Percentiles rank a stretch among this genome's conserved stretches.
These are phyloP conservation scores for Plantago rigida DNA, from an alignment of 305 asterid genomes.

Conservation along the genomic window DNA sequence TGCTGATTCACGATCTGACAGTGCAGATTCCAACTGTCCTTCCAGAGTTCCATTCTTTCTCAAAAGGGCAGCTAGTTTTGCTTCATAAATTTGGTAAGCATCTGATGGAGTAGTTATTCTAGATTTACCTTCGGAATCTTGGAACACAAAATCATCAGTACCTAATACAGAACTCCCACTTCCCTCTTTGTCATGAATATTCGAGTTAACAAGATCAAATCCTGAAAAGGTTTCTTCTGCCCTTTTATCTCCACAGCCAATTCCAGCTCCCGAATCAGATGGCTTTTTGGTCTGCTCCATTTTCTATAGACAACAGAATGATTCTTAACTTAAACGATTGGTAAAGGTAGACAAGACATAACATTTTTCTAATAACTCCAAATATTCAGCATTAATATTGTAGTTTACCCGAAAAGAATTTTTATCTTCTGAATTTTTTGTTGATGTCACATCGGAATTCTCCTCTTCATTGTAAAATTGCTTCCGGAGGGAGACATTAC, in stretches of 20 bases:
- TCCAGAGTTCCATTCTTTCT: conserved; percentile 62
- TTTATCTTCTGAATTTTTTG: conserved; percentile 50
- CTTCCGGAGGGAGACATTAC: conserved; percentile 77
- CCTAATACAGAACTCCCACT: conserved; percentile 45
- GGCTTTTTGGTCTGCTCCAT: conserved; percentile 45
- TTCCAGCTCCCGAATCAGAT: conserved; percentile 26
- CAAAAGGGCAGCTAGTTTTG: conserved; percentile 51
- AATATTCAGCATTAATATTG: background rate
- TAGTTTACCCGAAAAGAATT: conserved; percentile 46
- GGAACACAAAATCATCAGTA: conserved; percentile 40
- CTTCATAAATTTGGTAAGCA: conserved; percentile 53
- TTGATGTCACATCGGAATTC: conserved; percentile 30
- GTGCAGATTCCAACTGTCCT: conserved; percentile 67
- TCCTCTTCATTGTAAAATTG: conserved; percentile 70
- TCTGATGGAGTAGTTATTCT: conserved; percentile 43
- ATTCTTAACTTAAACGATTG: background rate
- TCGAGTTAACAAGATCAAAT: conserved; percentile 42
- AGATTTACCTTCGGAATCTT: conserved; percentile 52
- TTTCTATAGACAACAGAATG: conserved; percentile 33
- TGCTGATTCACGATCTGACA: conserved; percentile 60
- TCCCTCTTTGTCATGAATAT: conserved; percentile 40
- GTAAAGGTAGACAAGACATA: background rate
- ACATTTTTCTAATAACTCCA: background rate
- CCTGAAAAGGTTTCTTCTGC: conserved; percentile 40
- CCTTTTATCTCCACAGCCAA: conserved; percentile 33